Conservation (phyloP, 2,329 filamentous ascomycete species). For the Ophiostoma himal-ulmi region DNA sequence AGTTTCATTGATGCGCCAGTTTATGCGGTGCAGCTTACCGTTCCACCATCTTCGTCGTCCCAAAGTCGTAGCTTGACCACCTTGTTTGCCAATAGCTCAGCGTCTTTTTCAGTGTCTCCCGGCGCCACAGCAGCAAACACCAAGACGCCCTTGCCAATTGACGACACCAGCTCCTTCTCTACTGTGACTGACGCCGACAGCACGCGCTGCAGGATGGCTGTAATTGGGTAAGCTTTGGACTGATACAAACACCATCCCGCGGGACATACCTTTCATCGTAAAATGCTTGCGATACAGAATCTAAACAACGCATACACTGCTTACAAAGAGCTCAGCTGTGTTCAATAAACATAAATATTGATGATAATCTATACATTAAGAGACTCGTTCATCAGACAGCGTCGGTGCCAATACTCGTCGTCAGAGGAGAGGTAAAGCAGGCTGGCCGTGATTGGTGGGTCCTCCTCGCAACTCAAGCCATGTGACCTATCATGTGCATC, state of each 20-base stretch:
- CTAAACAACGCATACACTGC: no score
- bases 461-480: background rate
- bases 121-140: conserved; percentile 89
- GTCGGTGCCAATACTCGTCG: no score
- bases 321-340: background rate
- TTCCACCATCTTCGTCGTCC: conserved; percentile 70
- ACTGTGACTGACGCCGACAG: conserved; percentile 94
- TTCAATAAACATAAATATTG: no score
- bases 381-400: no score
- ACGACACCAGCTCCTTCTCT: conserved; percentile 81
- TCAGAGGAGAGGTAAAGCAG: background rate
- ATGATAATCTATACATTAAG: no score
- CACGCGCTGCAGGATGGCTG: conserved; percentile 88
- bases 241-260: background rate
- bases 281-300: background rate
- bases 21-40: conserved; percentile 41
- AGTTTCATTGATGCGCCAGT: background rate
- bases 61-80: conserved; percentile 86
- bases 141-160: conserved; percentile 82
- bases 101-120: conserved; percentile 84
- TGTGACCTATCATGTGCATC: background rate
- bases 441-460: background rate
- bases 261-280: background rate
- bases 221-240: background rate
- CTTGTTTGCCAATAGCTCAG: conserved; percentile 75